Percentiles rank a stretch among this genome's conserved stretches.
Conservation (phyloP, 1,284 basidiomycete genomes). For the Inonotus hispidus region DNA sequence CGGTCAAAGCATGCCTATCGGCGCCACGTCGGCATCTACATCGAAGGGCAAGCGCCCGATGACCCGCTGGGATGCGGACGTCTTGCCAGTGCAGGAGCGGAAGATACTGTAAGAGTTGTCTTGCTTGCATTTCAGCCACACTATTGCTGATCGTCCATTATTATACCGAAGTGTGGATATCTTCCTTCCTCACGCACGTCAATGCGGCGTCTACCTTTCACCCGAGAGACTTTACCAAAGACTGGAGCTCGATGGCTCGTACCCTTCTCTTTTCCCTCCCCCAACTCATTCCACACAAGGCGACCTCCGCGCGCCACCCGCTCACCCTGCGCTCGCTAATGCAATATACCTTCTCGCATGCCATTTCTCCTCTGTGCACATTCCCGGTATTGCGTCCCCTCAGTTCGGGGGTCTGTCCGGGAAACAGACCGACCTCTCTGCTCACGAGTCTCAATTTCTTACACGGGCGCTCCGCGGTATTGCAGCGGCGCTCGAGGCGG, state of each 20-base stretch:
- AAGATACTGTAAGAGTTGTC: constrained; percentile 33
- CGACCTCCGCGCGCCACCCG: constrained; percentile 6
- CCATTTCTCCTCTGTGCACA: constrained; percentile 38
- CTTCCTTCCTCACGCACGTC: constrained; percentile 52
- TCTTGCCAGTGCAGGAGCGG: constrained; percentile 31
- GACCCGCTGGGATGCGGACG: constrained; percentile 28
- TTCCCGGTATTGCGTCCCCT: not conserved
- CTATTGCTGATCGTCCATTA: not conserved
- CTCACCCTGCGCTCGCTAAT: constrained; percentile 54
- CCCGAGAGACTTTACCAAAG: constrained; percentile 13
- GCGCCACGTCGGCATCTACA: not conserved
- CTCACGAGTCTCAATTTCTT: constrained; percentile 44
- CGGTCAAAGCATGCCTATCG: not conserved
- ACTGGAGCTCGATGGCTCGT: constrained; percentile 38
- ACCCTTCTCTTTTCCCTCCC: constrained; percentile 25
- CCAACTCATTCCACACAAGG: constrained; percentile 21
- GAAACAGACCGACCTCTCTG: constrained; percentile 26
- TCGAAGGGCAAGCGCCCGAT: constrained; percentile 6
- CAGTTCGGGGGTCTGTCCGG: not conserved
- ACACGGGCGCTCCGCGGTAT: constrained; percentile 39
- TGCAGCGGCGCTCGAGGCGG: constrained; percentile 18
- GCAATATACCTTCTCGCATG: constrained; percentile 55
- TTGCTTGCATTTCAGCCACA: not conserved
- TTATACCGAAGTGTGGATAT: constrained; percentile 39
- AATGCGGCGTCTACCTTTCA: constrained; percentile 49